Conservation (phyloP, 2,329 filamentous ascomycete genomes). For the Microdochium paspali region DNA sequence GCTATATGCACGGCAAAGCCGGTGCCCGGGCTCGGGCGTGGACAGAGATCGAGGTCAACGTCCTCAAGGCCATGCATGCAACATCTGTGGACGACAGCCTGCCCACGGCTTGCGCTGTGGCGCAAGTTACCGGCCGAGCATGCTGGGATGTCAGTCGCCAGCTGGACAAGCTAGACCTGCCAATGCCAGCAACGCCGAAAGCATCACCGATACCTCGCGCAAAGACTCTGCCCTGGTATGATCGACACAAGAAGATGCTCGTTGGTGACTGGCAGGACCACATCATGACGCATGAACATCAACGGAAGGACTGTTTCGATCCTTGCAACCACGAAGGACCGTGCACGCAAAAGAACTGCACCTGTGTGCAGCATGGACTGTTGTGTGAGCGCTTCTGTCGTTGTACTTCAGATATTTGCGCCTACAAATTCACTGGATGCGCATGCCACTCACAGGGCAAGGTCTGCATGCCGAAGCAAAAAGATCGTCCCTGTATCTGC, state of each 20-base stretch:
- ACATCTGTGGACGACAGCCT: conserved; percentile 31
- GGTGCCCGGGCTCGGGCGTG: conserved; percentile 28
- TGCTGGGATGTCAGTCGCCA: conserved; percentile 43
- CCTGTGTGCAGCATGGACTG: conserved; percentile 50
- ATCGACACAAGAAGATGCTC: conserved; percentile 44
- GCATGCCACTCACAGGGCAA: conserved; percentile 53
- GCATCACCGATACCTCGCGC: conserved; percentile 13
- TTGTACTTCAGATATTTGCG: conserved; percentile 49
- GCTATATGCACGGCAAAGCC: conserved; percentile 27
- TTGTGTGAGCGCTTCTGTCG: conserved; percentile 67
- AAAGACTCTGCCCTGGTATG: conserved; percentile 42
- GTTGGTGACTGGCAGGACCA: conserved; percentile 46
- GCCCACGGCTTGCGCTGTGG: conserved; percentile 37
- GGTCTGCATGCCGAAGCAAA: conserved; percentile 45
- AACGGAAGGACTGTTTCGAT: conserved; percentile 46
- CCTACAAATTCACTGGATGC: conserved; percentile 57
- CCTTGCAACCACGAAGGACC: conserved; percentile 63
- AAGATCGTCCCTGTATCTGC: conserved; percentile 59
- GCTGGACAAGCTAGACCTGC: conserved; percentile 27
- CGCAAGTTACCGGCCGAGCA: conserved; percentile 37
- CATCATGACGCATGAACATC: conserved; percentile 44
- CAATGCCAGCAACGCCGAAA: conserved; percentile 14
- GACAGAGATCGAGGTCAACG: conserved; percentile 36
- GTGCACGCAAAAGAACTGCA: conserved; percentile 50
- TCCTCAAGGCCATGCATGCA: conserved; percentile 37